Percentiles rank a stretch among this genome's conserved stretches.
Evolutionary conservation across 768 basidiomycete genomes (phyloP).

Genomic region (Trametes sanguinea): DNA sequence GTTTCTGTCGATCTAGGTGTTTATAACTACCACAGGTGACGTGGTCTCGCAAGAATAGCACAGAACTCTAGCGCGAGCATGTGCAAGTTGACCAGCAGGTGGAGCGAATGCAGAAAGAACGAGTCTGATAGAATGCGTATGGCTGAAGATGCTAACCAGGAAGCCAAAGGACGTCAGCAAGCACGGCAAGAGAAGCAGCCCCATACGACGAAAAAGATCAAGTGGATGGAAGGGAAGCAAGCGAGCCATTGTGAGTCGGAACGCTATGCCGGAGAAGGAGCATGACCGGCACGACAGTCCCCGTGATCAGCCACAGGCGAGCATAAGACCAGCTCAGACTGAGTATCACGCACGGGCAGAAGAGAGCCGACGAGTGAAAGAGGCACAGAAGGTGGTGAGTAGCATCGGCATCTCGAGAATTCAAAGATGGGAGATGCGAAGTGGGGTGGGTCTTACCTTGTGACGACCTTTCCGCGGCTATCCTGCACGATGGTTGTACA

Average conservation of each 20-base stretch:
- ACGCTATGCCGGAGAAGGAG: not conserved
- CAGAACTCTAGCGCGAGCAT: not conserved
- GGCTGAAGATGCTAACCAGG: not conserved
- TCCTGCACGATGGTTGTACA: too few species aligned
- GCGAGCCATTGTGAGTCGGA: not conserved
- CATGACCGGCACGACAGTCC: not conserved
- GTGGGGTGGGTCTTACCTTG: too few species aligned
- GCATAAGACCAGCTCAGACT: not conserved
- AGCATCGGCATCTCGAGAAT: not conserved
- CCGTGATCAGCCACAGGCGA: not conserved
- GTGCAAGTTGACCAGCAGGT: not conserved
- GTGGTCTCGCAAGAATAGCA: not conserved
- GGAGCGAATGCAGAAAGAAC: not conserved
- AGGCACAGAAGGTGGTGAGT: not conserved
- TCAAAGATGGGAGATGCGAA: not conserved
- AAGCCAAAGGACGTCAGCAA: not conserved
- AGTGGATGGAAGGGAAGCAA: conserved; percentile 2
- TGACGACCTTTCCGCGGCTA: too few species aligned
- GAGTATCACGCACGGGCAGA: not conserved
- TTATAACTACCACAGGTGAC: not conserved
- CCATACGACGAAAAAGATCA: not conserved
- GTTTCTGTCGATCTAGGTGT: not conserved
- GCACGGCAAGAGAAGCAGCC: not conserved
- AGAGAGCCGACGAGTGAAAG: not conserved
- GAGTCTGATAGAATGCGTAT: conserved; percentile 5